Base-by-base conservation (phyloP, 257 asterid species). In the Penstemon barbatus region DNA sequence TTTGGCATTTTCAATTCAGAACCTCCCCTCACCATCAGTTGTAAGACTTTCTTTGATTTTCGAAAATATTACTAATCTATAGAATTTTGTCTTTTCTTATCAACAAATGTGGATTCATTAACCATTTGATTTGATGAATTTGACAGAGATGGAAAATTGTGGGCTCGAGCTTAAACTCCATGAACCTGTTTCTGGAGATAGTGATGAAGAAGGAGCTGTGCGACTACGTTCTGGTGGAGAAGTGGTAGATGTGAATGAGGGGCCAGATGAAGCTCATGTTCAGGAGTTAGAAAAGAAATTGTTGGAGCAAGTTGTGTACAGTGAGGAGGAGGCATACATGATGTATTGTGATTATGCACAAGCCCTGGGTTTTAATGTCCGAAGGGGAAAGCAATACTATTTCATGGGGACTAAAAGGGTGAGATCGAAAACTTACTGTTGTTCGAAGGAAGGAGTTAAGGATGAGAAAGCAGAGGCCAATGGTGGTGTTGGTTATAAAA, bases 241-340 rank as follows among this genome's bases (percentile, higher is more conserved):
- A 75, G 87, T 82, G 68, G 90, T 85, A 25, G 86, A 85, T 69
- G 74, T 77, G 60, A 85, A 80, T 6, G 84, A 82, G 65, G 83
- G 84, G 54, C 83, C 60, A 52, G 81, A 78, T 59, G 83, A 75
- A 57, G 73, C 75, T 68, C 81, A 64, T 52, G 71, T 76, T 63
- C 57, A 45, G 39, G 84, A 82, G 63, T 49, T 78, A 55, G 90
- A 85, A 51, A 82, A 82, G 57, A 82, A 71, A 65, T 57, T 85
- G 73, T 52, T 74, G 72, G 87, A 85, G 65, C 87, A 85, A 66
- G 78, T 74, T 40, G 87, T 87, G 68, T 77, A 71, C 69, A 74
- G 84, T 71, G 91, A 85, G 78, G 89, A 85, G 69, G 95, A 85
- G 77, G 95, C 95, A 25, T 87, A 85, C 74, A 83, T 83, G 88